Evolutionary conservation across 1,284 basidiomycete species (phyloP).

Genomic region (Pseudomicrostroma phylloplanum): DNA sequence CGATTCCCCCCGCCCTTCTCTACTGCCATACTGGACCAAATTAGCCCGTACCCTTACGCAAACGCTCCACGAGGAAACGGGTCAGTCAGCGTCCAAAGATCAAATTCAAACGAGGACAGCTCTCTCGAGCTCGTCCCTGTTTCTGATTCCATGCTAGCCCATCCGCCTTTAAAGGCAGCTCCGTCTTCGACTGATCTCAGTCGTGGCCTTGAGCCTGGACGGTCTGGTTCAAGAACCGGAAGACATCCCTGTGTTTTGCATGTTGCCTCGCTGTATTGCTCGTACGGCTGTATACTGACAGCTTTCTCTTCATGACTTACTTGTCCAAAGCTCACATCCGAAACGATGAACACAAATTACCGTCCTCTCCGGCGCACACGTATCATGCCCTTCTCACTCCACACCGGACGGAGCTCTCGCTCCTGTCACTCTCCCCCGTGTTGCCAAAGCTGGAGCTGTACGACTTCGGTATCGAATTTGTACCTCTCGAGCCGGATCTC

Average conservation of each 20-base stretch:
- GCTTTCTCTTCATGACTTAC: background rate
- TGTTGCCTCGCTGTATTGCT: too few relatives aligned
- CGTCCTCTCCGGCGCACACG: constrained; percentile 54
- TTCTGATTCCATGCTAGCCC: too few relatives aligned
- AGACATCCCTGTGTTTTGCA: too few relatives aligned
- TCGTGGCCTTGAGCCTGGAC: too few relatives aligned
- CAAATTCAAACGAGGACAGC: constrained; percentile 10
- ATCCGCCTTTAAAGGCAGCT: too few relatives aligned
- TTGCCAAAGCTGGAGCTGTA: constrained; percentile 71
- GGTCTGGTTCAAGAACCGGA: too few relatives aligned
- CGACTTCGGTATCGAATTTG: constrained; percentile 82
- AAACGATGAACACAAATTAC: constrained; percentile 36
- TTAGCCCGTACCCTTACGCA: constrained; percentile 14
- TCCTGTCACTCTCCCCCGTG: constrained; percentile 35
- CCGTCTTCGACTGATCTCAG: too few relatives aligned
- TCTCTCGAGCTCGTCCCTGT: too few relatives aligned
- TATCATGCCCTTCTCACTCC: constrained; percentile 89
- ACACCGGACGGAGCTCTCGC: constrained; percentile 70
- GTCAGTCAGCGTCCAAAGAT: constrained; percentile 44
- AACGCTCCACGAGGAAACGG: constrained; percentile 13
- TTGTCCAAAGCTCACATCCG: constrained; percentile 67
- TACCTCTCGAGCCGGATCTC: constrained; percentile 76
- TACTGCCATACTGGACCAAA: constrained; percentile 10
- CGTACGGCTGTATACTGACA: too few relatives aligned
- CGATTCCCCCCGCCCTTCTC: background rate